A percentile compares a stretch with the other conserved stretches of the same genome.
phyloP scores from a whole-genome alignment of 2,329 filamentous ascomycete genomes.

The Venturia oleaginea region DNA sequence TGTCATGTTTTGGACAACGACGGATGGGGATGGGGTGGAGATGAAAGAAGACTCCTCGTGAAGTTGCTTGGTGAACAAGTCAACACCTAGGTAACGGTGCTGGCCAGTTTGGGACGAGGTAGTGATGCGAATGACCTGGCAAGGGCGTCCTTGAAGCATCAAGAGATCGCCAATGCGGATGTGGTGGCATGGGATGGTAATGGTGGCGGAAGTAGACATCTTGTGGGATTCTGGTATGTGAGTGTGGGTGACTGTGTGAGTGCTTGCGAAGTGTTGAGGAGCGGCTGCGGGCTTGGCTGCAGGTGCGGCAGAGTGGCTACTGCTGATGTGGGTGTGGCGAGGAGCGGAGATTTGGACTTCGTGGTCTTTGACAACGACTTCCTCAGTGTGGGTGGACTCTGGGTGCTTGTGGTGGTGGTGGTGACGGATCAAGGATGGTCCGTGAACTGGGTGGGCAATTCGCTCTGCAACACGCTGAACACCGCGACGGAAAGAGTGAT shows the following conservation, averaged over 20 bases:
- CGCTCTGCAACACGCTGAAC: constrained; percentile 57
- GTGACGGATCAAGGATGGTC: constrained; percentile 41
- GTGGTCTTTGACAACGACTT: constrained; percentile 42
- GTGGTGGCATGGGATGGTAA: constrained; percentile 98
- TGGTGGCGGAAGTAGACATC: constrained; percentile 63
- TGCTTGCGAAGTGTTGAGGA: neutral
- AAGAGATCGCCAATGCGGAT: constrained; percentile 98
- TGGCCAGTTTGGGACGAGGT: constrained; percentile 96
- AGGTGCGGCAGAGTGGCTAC: constrained; percentile 62
- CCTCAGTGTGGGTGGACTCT: constrained; percentile 25
- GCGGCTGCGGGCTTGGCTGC: constrained; percentile 98
- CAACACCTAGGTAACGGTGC: constrained; percentile 99
- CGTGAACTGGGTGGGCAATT: constrained; percentile 54
- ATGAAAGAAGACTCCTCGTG: constrained; percentile 98
- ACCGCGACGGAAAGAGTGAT: constrained; percentile 66
- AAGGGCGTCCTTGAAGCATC: constrained; percentile 97
- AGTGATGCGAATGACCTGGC: constrained; percentile 99
- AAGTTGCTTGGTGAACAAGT: constrained; percentile 99
- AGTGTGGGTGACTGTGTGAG: neutral
- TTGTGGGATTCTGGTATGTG: neutral
- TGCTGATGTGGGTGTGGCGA: constrained; percentile 20
- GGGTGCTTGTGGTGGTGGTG: constrained; percentile 35
- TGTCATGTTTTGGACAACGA: constrained; percentile 98
- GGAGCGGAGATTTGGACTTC: constrained; percentile 32
- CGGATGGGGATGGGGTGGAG: constrained; percentile 91